Percentiles rank a stretch among this genome's conserved stretches.
These are phyloP conservation scores for Rhodotorula sp. DNA, from an alignment of 1,284 basidiomycete genomes.

Conservation along the genomic window DNA sequence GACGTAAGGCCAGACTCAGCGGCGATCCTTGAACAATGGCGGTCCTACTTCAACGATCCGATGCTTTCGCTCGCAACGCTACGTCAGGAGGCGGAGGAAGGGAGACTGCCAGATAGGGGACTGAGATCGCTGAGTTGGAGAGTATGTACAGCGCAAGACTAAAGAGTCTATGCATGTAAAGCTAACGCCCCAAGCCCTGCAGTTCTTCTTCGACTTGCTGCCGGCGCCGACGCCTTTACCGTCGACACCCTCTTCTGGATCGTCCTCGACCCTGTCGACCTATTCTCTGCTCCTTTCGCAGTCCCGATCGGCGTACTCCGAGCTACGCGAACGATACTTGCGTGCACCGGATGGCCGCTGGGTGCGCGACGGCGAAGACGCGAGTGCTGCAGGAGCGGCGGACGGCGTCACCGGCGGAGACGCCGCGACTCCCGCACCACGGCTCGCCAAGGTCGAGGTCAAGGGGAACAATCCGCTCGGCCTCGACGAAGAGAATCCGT, in stretches of 20 bases:
- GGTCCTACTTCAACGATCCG: conserved; percentile 48
- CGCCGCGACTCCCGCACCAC: not conserved
- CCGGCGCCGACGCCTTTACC: conserved; percentile 50
- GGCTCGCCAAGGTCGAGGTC: conserved; percentile 45
- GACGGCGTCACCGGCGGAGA: not conserved
- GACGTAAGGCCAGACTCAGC: not conserved
- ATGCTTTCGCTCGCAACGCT: conserved; percentile 48
- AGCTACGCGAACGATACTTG: conserved; percentile 50
- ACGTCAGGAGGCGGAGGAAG: conserved; percentile 42
- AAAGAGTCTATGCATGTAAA: not conserved
- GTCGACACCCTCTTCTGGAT: conserved; percentile 38
- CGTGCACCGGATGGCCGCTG: conserved; percentile 54
- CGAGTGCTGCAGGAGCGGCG: not conserved
- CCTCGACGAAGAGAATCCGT: conserved; percentile 84
- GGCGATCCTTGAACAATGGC: conserved; percentile 43
- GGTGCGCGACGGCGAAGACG: conserved; percentile 44
- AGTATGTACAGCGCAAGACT: conserved; percentile 39
- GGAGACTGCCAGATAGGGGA: conserved; percentile 6
- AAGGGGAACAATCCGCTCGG: conserved; percentile 82
- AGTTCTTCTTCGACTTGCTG: conserved; percentile 51
- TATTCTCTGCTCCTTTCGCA: conserved; percentile 21
- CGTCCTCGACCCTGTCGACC: conserved; percentile 14
- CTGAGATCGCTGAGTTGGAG: conserved; percentile 52
- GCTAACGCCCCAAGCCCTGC: not conserved
- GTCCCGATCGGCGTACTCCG: conserved; percentile 47